Evolutionary conservation across 2,329 filamentous ascomycete species (phyloP), one percentile per base, ranked within the genome.

Genomic region (Aspergillus quadrilineatus): DNA sequence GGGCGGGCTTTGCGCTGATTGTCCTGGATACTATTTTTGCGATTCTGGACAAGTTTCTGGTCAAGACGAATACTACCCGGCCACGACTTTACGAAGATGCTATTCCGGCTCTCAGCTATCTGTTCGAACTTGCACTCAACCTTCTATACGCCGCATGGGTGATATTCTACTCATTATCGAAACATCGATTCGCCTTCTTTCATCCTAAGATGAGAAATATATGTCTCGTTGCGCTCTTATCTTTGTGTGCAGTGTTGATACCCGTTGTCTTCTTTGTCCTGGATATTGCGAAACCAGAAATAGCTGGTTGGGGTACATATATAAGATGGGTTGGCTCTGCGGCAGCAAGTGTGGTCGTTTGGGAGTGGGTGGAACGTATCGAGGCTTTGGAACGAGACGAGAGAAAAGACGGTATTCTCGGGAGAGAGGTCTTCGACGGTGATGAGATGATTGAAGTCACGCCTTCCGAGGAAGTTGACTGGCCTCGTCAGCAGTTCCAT

Each of bases 291-390:
- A 88, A 93, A 66, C 88, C 90, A 28, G 86, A 90, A 59, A 88
- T 96, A 59, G 90, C 90, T 39, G 90, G 89, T 7, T 97, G 92
- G 92, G 92, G 92, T 69, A 92, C 96, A 68, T 97, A 96, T 69
- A 92, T 96, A 45, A 82, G 92, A 67, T 97, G 92, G 92, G 92
- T 96, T n/a, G 92, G 92, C 47, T 92, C 92, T 1, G 92, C 92
- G 0, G 92, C 92, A 1, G 92, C 92, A 29, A 96, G 91, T 74
- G 92, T 96, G n/a, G 90, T 96, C 22, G 92, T 97, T 2, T 97
- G 92, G 92, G 92, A 97, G 73, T 97, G 92, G 92, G 92, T 97
- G 3, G 92, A 97, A 73, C 84, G 92, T 28, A 97, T 97, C 48
- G 92, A 97, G 72, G 90, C 92, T 0, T 75, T 96, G 59, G 92